Evolutionary conservation across 257 asterid species (phyloP), one percentile per base, ranked within the genome.

Genomic region (Coffea eugenioides): DNA sequence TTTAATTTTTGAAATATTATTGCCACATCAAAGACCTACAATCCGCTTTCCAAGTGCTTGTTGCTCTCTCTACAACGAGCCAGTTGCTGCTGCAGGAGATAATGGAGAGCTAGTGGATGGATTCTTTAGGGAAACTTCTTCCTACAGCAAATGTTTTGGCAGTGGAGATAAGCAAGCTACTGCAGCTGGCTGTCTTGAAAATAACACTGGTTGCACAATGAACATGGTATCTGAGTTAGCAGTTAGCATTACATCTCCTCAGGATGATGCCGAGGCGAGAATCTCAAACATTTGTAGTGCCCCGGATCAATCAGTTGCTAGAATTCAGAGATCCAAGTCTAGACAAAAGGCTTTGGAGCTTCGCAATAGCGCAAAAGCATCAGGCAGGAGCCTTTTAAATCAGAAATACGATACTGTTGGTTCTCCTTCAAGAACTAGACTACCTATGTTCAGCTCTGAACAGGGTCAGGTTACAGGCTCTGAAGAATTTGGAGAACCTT

Each of bases 321-420:
- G 88, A 87, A 86, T 92, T 75, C 96, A 91, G 89, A 92, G 99
- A 87, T 96, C 99, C 59, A 94, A 83, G 87, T 90, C 99, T 76
- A 87, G 99, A 74, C 99, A 96, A 84, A 96, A 88, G 89, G 97
- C 97, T 77, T 85, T 94, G 51, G 92, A 89, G 90, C 87, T 90
- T 79, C 97, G 97, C 13, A 88, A 85, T 74, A 90, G 93, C 81
- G 90, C 88, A 82, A 90, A 86, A 80, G 79, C 86, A 62, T 74
- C 52, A 78, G 80, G 82, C 71, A 87, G 82, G 88, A 86, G 84
- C 79, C 82, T 79, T 65, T 59, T 79, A 80, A 80, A 82, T 80
- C 77, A 36, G 77, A 85, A 87, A 79, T 79, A 80, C 59, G 83
- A 25, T 65, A 57, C 41, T 62, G 89, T 80, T 79, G 78, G 64